Conservation (phyloP, 805 yeast species). For the Millerozyma acaciae region DNA sequence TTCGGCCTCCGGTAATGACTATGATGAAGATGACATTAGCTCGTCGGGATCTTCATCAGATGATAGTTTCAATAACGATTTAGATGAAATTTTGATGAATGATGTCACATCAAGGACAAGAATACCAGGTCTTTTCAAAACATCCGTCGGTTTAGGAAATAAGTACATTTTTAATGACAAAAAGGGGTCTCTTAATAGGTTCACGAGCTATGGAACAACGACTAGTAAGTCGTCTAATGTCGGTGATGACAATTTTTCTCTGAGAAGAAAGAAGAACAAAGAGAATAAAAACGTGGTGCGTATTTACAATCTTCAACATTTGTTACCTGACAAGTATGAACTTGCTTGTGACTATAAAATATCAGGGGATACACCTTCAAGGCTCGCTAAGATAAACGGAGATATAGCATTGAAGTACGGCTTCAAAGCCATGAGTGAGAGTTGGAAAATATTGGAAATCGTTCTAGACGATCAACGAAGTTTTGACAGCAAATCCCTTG, state of each 20-base stretch:
- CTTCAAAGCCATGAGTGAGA: conserved; percentile 58
- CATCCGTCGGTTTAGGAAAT: conserved; percentile 38
- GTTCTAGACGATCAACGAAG: conserved; percentile 42
- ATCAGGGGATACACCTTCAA: conserved; percentile 59
- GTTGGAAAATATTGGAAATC: conserved; percentile 65
- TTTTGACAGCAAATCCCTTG: conserved; percentile 7
- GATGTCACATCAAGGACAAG: conserved; percentile 51
- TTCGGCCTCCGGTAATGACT: conserved; percentile 1
- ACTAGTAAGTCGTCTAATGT: conserved; percentile 35
- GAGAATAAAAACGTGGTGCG: conserved; percentile 52
- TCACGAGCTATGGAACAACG: conserved; percentile 37
- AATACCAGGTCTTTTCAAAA: conserved; percentile 48
- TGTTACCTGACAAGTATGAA: conserved; percentile 73
- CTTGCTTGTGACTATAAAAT: conserved; percentile 65
- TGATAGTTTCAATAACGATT: conserved; percentile 63
- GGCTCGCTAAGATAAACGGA: conserved; percentile 66
- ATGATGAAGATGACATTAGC: conserved; percentile 12
- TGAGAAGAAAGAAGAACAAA: conserved; percentile 16
- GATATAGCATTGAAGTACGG: conserved; percentile 64
- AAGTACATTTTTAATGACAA: conserved; percentile 22
- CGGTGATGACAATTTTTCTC: conserved; percentile 18
- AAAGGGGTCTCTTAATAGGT: conserved; percentile 24
- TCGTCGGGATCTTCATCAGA: conserved; percentile 33
- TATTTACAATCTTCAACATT: conserved; percentile 59
- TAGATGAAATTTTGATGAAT: conserved; percentile 60